A percentile compares a stretch with the other conserved stretches of the same genome.
phyloP scores from a whole-genome alignment of 768 basidiomycete genomes.

The Rubroboletus satanas region DNA sequence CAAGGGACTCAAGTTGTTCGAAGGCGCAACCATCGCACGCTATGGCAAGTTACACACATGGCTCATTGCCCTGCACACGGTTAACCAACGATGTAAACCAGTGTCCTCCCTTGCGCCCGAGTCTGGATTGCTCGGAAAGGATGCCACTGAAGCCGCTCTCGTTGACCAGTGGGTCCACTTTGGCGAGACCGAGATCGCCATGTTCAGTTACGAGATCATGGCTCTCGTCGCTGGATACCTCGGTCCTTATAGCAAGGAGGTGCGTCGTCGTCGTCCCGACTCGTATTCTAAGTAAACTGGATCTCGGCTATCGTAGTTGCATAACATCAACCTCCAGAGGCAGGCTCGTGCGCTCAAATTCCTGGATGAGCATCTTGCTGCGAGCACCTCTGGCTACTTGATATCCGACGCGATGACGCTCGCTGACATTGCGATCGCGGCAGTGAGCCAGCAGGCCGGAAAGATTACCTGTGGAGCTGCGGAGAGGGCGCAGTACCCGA shows the following conservation, averaged over 20 bases:
- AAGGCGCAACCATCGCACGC: constrained; percentile 29
- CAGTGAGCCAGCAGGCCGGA: constrained; percentile 19
- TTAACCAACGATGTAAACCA: not conserved
- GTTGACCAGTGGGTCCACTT: constrained; percentile 33
- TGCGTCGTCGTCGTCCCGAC: not conserved
- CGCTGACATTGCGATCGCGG: constrained; percentile 26
- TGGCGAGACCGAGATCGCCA: constrained; percentile 25
- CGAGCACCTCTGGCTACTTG: constrained; percentile 19
- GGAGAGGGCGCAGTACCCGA: constrained; percentile 26
- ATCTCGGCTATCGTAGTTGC: constrained; percentile 9
- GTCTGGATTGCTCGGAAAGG: constrained; percentile 25
- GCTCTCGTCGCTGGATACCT: constrained; percentile 17
- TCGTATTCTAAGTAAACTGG: not conserved
- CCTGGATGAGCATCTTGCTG: constrained; percentile 25
- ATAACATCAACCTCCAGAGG: constrained; percentile 12
- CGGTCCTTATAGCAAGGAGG: constrained; percentile 25
- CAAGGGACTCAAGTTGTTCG: constrained; percentile 24
- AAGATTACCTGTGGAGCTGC: constrained; percentile 23
- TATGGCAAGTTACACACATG: constrained; percentile 13
- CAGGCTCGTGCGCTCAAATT: constrained; percentile 22
- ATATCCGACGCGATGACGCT: constrained; percentile 23
- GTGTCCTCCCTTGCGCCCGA: constrained; percentile 26
- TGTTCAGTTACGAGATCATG: constrained; percentile 17
- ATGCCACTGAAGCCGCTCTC: constrained; percentile 21
- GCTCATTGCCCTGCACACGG: not conserved